Evolutionary conservation across 2,329 filamentous ascomycete species (phyloP), one percentile per base, ranked within the genome.

Genomic region (Periconia macrospinosa): DNA sequence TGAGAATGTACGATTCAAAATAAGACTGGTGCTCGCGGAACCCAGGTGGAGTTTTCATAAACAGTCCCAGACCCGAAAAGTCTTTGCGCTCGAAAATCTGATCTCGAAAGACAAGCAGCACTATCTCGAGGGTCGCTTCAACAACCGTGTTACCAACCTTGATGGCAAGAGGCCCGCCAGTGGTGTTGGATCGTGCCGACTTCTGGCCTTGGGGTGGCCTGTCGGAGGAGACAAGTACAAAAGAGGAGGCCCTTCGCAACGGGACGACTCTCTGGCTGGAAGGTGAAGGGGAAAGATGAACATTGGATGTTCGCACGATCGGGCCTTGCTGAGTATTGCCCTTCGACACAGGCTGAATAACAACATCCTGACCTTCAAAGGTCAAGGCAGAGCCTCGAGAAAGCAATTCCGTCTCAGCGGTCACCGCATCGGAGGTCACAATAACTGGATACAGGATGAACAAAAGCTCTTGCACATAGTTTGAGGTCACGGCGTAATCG

Each of bases 11-110:
- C 0, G 94, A 96, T 68, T 96, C 91, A 61, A 99, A 97, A 70
- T 92, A 96, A 0, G 92, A 91, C 66, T 97, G 92, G 62, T 97
- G 92, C 69, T 97, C 94, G 61, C 93, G 86, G 66, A 96, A 96
- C 0, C 93, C 92, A 0, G 94, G 91, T 1, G 95, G 94, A 0
- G 93, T 89, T 70, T 94, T 96, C 49, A 90, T 78, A 66, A 91
- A 96, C 10, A 99, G 77, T 0, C 88, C 87, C 49, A 99, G 89
- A 0, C 94, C 93, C 2, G 88, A 81, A 67, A 97, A 99, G 49
- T 99, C 94, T 69, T 96, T 96, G 23, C 91, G 86, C 30, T 83
- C 83, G 41, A 96, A 84, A 0, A 97, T 78, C 63, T 97, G 91
- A 64, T 97, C 92, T 47, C 89, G 82, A 66, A 96, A 96, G 0